Conservation (phyloP, 129 eudicot genomes). For the Arctium lappa region DNA sequence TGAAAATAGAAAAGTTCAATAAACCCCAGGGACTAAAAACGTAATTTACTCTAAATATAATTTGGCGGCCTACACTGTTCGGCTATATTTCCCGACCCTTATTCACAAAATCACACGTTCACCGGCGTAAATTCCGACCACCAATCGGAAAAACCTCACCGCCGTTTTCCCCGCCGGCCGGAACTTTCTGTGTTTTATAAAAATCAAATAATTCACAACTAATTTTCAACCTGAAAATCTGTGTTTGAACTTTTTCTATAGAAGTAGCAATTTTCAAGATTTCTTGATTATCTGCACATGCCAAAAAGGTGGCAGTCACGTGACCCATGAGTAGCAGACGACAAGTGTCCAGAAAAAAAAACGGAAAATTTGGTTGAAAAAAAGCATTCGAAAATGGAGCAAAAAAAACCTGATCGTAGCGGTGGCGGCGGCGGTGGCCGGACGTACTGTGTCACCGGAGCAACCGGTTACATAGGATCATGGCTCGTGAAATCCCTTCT, state of each 20-base stretch:
- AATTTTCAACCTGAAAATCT: too few relatives aligned
- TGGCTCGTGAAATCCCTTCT: slow-evolving; percentile 79
- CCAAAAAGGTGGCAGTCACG: not conserved
- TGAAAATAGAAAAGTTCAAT: too few relatives aligned
- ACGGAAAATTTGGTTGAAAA: not conserved
- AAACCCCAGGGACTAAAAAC: too few relatives aligned
- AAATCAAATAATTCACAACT: too few relatives aligned
- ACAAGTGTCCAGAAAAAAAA: not conserved
- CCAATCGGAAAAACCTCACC: not conserved
- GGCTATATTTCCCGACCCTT: not conserved
- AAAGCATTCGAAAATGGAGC: slow-evolving; percentile 11
- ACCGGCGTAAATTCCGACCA: not conserved
- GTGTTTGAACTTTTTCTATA: too few relatives aligned
- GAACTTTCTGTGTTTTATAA: too few relatives aligned
- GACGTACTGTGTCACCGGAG: slow-evolving; percentile 85
- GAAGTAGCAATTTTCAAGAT: too few relatives aligned
- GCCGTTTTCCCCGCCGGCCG: too few relatives aligned
- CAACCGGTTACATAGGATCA: slow-evolving; percentile 86
- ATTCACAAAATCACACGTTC: not conserved
- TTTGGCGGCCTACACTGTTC: not conserved
- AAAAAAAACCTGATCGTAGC: not conserved
- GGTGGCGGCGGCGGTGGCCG: not conserved
- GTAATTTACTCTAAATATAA: not conserved
- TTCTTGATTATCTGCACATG: not conserved
- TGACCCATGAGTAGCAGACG: not conserved